Percentiles rank a stretch among this genome's conserved stretches.
Conservation (phyloP, 352 stramenopile genomes). For the Phytophthora fragariaefolia region DNA sequence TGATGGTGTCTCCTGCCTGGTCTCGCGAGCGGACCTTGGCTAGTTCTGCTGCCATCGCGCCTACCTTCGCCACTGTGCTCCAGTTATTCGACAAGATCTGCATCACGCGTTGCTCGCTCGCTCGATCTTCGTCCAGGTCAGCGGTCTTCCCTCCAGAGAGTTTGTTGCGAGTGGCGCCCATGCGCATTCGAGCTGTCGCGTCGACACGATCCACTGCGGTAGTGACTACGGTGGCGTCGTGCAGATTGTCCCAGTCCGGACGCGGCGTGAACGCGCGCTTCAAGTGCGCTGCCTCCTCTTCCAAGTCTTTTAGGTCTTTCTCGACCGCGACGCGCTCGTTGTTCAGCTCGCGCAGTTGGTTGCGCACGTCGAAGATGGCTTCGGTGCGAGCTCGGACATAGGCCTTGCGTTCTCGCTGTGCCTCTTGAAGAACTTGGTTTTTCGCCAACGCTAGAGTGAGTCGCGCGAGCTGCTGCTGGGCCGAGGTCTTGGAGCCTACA, state of each 20-base stretch:
- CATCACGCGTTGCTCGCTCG: conserved; percentile 42
- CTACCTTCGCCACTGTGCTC: conserved; percentile 74
- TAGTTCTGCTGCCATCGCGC: conserved; percentile 56
- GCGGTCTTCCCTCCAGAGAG: conserved; percentile 10
- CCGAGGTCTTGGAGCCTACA: conserved; percentile 25
- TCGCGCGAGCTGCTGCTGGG: conserved; percentile 29
- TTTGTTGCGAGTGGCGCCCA: conserved; percentile 35
- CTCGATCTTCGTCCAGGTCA: conserved; percentile 53
- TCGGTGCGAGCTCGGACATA: conserved; percentile 54
- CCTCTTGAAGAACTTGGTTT: conserved; percentile 38
- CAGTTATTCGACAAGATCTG: conserved; percentile 62
- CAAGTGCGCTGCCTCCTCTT: conserved; percentile 50
- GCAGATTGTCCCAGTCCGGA: conserved; percentile 67
- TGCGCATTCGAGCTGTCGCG: conserved; percentile 42
- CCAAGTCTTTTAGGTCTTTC: conserved; percentile 31
- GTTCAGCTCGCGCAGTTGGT: conserved; percentile 45
- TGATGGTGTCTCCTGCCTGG: conserved; percentile 56
- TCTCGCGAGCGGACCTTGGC: conserved; percentile 56
- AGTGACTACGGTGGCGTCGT: conserved; percentile 57
- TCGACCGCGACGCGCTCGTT: conserved; percentile 29
- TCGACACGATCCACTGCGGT: conserved; percentile 58
- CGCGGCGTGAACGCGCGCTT: conserved; percentile 68
- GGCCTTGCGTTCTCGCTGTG: conserved; percentile 25
- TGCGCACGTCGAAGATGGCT: conserved; percentile 70
- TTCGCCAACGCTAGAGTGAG: conserved; percentile 25